Evolutionary conservation across 495 filamentous ascomycete genomes (phyloP).

Genomic region (Thozetella sp.): DNA sequence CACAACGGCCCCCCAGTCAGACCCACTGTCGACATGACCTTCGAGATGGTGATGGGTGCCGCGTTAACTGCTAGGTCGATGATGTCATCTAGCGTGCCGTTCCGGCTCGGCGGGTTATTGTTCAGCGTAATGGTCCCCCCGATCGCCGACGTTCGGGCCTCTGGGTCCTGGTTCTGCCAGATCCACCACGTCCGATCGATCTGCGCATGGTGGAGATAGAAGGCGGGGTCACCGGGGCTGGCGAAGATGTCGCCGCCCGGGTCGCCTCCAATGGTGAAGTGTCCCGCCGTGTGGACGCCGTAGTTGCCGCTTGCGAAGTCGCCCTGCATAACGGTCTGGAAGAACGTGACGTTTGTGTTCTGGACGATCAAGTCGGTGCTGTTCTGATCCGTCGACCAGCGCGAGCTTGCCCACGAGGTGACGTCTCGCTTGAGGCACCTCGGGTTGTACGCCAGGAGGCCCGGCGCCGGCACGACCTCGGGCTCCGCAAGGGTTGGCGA

Average conservation of each 20-base stretch:
- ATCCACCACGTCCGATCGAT: constrained; percentile 65
- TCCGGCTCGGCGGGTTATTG: constrained; percentile 28
- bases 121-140: constrained; percentile 36
- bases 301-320: constrained; percentile 27
- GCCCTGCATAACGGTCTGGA: constrained; percentile 28
- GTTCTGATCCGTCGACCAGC: constrained; percentile 22
- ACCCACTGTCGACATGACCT: constrained; percentile 3
- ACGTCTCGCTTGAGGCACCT: constrained; percentile 30
- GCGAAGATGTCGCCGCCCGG: background rate
- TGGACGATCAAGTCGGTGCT: constrained; percentile 29
- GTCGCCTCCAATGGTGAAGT: constrained; percentile 24
- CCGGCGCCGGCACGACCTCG: background rate
- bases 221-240: constrained; percentile 38
- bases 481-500: background rate
- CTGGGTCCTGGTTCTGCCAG: constrained; percentile 53
- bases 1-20: background rate
- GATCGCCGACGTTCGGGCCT: constrained; percentile 22
- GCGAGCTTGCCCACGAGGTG: constrained; percentile 22
- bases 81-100: constrained; percentile 32
- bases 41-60: background rate
- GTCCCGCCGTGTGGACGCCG: constrained; percentile 28
- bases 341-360: constrained; percentile 19
- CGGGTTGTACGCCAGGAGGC: constrained; percentile 22
- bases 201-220: constrained; percentile 65
- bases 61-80: background rate